Evolutionary conservation across 352 stramenopile species (phyloP).

Genomic region (Phytophthora hibernalis): DNA sequence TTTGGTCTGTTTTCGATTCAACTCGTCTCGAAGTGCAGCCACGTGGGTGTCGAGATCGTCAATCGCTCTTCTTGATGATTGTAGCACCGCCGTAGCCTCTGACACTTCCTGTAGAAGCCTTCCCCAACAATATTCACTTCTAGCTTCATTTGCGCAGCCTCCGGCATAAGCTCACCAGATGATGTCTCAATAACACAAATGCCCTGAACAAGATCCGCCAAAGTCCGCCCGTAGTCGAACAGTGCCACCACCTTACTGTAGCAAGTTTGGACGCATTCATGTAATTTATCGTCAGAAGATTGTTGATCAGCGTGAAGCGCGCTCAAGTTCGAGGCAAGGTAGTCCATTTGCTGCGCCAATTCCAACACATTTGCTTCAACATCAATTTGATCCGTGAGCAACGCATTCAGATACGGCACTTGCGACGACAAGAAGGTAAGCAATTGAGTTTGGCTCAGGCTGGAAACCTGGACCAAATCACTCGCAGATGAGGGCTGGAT

Average conservation of each 20-base stretch:
- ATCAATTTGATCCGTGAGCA: conserved; percentile 42
- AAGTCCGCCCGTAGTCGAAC: conserved; percentile 46
- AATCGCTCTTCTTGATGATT: conserved; percentile 10
- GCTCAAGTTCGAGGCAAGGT: conserved; percentile 45
- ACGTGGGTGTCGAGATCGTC: conserved; percentile 13
- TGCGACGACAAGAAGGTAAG: conserved; percentile 52
- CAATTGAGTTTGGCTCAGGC: conserved; percentile 44
- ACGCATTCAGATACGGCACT: conserved; percentile 41
- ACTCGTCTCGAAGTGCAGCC: conserved; percentile 31
- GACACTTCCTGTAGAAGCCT: conserved; percentile 37
- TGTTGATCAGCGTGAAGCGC: not conserved
- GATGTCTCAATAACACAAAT: conserved; percentile 61
- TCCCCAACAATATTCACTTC: conserved; percentile 54
- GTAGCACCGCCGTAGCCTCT: conserved; percentile 20
- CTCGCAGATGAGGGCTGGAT: not conserved
- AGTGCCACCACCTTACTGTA: conserved; percentile 44
- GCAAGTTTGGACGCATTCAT: conserved; percentile 43
- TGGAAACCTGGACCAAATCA: not conserved
- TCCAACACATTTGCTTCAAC: conserved; percentile 51
- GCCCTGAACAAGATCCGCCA: conserved; percentile 62
- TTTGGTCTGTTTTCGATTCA: conserved; percentile 18
- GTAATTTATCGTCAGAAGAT: conserved; percentile 28
- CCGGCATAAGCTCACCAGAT: conserved; percentile 22
- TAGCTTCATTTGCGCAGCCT: conserved; percentile 31
- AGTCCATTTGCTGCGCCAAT: conserved; percentile 62